Percentiles rank a stretch among this genome's conserved stretches.
phyloP scores from a whole-genome alignment of 2,329 filamentous ascomycete genomes.

The Acephala macrosclerotiorum region DNA sequence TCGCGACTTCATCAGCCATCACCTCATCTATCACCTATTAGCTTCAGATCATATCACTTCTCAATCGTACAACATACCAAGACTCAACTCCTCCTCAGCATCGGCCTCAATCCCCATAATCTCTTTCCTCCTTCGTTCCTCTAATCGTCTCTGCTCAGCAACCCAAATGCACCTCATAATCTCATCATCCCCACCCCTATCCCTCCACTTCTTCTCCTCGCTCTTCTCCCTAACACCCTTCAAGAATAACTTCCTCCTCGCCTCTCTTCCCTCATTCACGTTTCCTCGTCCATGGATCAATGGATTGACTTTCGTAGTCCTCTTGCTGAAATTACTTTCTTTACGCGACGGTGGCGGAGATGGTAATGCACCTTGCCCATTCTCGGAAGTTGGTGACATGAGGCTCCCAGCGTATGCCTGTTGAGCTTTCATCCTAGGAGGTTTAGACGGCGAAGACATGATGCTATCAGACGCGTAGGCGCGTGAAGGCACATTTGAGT shows the following conservation, averaged over 20 bases:
- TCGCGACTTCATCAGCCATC: conserved; percentile 60
- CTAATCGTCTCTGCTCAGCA: conserved; percentile 46
- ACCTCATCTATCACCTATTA: conserved; percentile 34
- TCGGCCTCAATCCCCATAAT: conserved; percentile 35
- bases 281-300: conserved; percentile 59
- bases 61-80: conserved; percentile 21
- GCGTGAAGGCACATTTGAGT: conserved; percentile 52
- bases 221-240: conserved; percentile 68
- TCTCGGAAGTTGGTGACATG: conserved; percentile 10
- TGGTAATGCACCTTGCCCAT: conserved; percentile 13
- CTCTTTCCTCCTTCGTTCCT: conserved; percentile 42
- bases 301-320: conserved; percentile 68
- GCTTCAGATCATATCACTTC: background rate
- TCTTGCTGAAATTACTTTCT: conserved; percentile 44
- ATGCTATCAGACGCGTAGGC: conserved; percentile 41
- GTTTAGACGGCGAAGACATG: conserved; percentile 35
- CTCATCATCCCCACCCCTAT: conserved; percentile 63
- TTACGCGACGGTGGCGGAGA: conserved; percentile 25
- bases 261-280: conserved; percentile 62
- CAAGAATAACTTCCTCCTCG: conserved; percentile 72
- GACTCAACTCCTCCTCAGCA: conserved; percentile 36
- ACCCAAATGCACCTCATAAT: conserved; percentile 50
- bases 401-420: background rate
- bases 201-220: conserved; percentile 66
- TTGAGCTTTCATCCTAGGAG: conserved; percentile 8